A percentile compares a stretch with the other conserved stretches of the same genome.
These are phyloP conservation scores for Alnus rubra DNA, from an alignment of 306 rosid species.

Conservation along the genomic window DNA sequence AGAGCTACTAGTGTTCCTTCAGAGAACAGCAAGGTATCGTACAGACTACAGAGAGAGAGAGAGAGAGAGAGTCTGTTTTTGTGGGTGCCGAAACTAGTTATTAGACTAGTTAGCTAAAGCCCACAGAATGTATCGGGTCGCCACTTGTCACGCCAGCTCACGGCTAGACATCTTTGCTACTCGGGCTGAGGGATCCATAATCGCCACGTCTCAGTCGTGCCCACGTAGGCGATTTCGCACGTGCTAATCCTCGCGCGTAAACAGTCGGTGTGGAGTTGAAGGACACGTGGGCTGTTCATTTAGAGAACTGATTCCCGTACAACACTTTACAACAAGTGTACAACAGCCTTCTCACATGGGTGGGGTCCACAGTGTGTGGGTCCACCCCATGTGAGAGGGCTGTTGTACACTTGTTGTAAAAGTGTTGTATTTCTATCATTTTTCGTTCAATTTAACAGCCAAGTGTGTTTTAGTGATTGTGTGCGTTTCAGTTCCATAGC, in stretches of 20 bases:
- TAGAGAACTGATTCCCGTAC: no score
- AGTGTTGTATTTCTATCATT: no score
- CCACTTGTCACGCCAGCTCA: conserved; percentile 67
- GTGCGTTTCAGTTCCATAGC: not conserved
- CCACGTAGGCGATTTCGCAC: conserved; percentile 51
- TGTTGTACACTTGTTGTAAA: no score
- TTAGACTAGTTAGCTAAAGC: conserved; percentile 5
- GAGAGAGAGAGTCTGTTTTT: not conserved
- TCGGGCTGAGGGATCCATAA: conserved; percentile 44
- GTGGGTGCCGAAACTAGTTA: conserved; percentile 25
- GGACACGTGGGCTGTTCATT: not conserved
- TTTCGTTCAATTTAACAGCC: no score
- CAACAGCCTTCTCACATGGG: no score
- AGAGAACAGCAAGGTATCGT: conserved; percentile 1
- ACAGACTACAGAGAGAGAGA: not conserved
- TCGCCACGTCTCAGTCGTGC: conserved; percentile 52
- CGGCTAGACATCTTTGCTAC: conserved; percentile 35
- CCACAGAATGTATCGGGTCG: conserved; percentile 29
- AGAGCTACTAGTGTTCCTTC: not conserved
- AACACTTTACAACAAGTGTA: no score
- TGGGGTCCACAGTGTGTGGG: no score
- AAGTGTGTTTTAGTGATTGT: conserved; percentile 1
- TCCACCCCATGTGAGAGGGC: no score
- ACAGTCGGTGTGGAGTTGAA: not conserved
- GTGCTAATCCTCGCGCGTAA: conserved; percentile 14